Evolutionary conservation across 208 protist genomes (phyloP).

Genomic region (Naegleria gruberi): DNA sequence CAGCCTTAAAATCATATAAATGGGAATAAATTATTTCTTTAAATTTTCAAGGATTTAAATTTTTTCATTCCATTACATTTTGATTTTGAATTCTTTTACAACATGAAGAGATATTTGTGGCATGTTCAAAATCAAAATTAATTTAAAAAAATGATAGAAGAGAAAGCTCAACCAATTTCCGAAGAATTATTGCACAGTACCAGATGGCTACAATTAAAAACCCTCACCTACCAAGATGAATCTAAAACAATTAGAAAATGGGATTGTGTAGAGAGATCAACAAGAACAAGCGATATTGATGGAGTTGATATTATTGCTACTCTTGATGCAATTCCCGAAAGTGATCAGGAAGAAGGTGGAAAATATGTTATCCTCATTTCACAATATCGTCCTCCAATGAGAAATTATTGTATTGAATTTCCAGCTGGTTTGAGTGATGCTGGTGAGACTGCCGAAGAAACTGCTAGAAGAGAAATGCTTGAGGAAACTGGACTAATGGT

Average conservation of each 20-base stretch:
- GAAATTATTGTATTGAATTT: neutral
- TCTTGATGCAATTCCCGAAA: neutral
- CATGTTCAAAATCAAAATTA: too few species aligned
- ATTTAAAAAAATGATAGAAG: too few species aligned
- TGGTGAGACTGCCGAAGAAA: neutral
- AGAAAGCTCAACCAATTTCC: too few species aligned
- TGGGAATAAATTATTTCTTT: neutral
- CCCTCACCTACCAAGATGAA: neutral
- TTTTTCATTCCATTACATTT: too few species aligned
- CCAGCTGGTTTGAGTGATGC: conserved; percentile 3
- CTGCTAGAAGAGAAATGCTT: neutral
- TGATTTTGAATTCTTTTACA: too few species aligned
- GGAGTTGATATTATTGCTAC: conserved; percentile 16
- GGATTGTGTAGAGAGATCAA: conserved; percentile 13
- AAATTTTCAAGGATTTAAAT: too few species aligned
- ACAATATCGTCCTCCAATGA: conserved; percentile 9
- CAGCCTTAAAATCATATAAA: neutral
- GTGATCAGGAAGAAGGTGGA: neutral
- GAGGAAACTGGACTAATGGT: neutral
- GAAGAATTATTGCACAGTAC: neutral
- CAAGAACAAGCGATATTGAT: conserved; percentile 9
- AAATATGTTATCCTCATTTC: neutral
- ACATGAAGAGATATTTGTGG: too few species aligned
- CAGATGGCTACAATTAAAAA: neutral
- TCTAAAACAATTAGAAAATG: neutral